phyloP scores from a whole-genome alignment of 1,139 yeast genomes.

The Diutina siamensis region DNA sequence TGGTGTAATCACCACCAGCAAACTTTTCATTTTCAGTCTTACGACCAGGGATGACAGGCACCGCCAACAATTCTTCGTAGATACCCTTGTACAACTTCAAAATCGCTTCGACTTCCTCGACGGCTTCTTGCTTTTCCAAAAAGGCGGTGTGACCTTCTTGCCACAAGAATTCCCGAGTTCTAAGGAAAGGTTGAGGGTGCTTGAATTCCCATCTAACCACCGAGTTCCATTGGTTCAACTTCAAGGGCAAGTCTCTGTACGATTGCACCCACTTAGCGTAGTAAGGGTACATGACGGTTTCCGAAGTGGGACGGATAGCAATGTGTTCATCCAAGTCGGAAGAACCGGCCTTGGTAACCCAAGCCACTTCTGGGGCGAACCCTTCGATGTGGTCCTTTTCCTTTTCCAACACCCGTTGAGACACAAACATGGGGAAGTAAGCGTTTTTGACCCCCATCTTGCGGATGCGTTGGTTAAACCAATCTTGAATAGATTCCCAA shows the following conservation, averaged over 20 bases:
- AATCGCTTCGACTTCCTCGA: conserved; percentile 73
- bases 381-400: conserved; percentile 99
- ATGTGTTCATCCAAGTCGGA: conserved; percentile 96
- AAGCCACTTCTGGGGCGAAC: conserved; percentile 98
- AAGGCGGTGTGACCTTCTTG: conserved; percentile 99
- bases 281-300: conserved; percentile 99
- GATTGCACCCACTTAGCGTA: conserved; percentile 98
- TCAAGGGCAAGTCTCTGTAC: conserved; percentile 93
- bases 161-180: conserved; percentile 99
- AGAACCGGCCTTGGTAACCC: conserved; percentile 96
- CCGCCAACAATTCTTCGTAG: conserved; percentile 88
- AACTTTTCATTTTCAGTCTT: conserved; percentile 97
- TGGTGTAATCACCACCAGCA: conserved; percentile 95
- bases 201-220: conserved; percentile 99
- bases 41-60: conserved; percentile 90
- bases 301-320: conserved; percentile 98
- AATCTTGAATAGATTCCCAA: conserved; percentile 91
- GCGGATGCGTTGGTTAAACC: conserved; percentile 75
- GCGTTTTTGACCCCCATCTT: conserved; percentile 86
- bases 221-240: conserved; percentile 97
- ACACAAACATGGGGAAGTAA: conserved; percentile 98
- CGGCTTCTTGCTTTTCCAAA: conserved; percentile 69
- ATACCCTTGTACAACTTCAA: conserved; percentile 77
- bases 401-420: conserved; percentile 81
- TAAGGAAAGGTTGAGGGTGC: conserved; percentile 97